A percentile compares a stretch with the other conserved stretches of the same genome.
Evolutionary conservation across 441 rosid species (phyloP).

Genomic region (Macaranga tanarius): DNA sequence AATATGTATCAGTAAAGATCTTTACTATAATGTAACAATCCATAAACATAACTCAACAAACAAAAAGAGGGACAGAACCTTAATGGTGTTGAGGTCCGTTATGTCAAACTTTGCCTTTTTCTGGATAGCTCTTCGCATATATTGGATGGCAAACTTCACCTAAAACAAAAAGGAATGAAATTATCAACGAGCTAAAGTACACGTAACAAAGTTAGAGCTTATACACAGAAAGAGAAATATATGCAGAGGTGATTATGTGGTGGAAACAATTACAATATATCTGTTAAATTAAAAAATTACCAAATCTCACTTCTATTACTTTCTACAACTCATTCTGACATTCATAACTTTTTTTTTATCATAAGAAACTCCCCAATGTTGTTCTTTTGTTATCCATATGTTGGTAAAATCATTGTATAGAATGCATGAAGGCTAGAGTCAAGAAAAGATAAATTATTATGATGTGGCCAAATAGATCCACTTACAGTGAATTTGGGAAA

Average conservation of each 20-base stretch:
- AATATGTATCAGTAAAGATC: neutral
- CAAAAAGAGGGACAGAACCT: constrained; percentile 48
- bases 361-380: neutral
- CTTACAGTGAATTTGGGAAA: constrained; percentile 98
- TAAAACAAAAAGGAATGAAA: constrained; percentile 28
- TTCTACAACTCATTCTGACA: neutral
- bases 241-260: neutral
- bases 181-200: neutral
- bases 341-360: too few relatives aligned
- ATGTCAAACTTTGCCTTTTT: constrained; percentile 95
- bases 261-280: neutral
- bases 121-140: constrained; percentile 80
- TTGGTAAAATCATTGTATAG: neutral
- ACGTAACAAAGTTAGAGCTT: neutral
- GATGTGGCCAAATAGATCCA: constrained; percentile 7
- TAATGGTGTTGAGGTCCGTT: constrained; percentile 71
- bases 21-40: neutral
- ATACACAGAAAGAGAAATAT: neutral
- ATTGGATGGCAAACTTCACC: constrained; percentile 96
- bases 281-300: neutral
- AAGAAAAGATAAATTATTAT: neutral
- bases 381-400: neutral
- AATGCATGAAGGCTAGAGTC: neutral
- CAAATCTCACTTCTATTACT: neutral
- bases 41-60: constrained; percentile 1